Percentiles rank a stretch among this genome's conserved stretches.
Conservation (phyloP, 768 basidiomycete genomes). For the Hysterangium stoloniferum region DNA sequence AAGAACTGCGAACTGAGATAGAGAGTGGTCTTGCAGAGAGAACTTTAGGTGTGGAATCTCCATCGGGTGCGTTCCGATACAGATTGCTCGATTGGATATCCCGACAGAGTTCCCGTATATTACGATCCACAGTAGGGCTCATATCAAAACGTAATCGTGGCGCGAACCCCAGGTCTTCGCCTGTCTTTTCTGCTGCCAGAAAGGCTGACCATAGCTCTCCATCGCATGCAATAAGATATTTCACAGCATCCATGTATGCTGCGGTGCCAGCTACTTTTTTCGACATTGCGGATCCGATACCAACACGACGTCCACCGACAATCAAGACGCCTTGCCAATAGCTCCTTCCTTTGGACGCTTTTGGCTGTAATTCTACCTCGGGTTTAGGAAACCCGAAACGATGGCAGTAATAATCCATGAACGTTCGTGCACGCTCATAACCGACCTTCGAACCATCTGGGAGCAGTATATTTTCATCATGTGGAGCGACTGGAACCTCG, state of each 20-base stretch:
- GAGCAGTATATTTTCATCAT: background rate
- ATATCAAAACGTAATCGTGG: slow-evolving; percentile 63
- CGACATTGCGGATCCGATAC: slow-evolving; percentile 56
- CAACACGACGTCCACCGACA: slow-evolving; percentile 74
- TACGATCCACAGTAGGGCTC: slow-evolving; percentile 54
- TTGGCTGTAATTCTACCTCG: slow-evolving; percentile 48
- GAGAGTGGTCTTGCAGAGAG: slow-evolving; percentile 4
- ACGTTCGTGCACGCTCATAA: slow-evolving; percentile 70
- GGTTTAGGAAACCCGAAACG: slow-evolving; percentile 68
- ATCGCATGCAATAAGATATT: slow-evolving; percentile 84
- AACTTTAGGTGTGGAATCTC: slow-evolving; percentile 10
- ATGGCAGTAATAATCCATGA: slow-evolving; percentile 94
- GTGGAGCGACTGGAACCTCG: slow-evolving; percentile 27
- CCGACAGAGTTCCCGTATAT: slow-evolving; percentile 60
- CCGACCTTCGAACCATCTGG: slow-evolving; percentile 51
- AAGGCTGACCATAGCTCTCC: slow-evolving; percentile 71
- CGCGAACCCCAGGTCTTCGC: slow-evolving; percentile 63
- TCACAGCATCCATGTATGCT: slow-evolving; percentile 82
- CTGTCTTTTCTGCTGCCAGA: slow-evolving; percentile 48
- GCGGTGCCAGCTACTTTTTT: slow-evolving; percentile 68
- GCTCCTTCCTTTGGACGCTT: slow-evolving; percentile 16
- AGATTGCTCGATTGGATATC: slow-evolving; percentile 58
- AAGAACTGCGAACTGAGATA: background rate
- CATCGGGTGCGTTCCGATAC: slow-evolving; percentile 53
- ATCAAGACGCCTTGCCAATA: slow-evolving; percentile 69